Evolutionary conservation across 352 stramenopile genomes (phyloP).

Genomic region (Pythium myriotylum): DNA sequence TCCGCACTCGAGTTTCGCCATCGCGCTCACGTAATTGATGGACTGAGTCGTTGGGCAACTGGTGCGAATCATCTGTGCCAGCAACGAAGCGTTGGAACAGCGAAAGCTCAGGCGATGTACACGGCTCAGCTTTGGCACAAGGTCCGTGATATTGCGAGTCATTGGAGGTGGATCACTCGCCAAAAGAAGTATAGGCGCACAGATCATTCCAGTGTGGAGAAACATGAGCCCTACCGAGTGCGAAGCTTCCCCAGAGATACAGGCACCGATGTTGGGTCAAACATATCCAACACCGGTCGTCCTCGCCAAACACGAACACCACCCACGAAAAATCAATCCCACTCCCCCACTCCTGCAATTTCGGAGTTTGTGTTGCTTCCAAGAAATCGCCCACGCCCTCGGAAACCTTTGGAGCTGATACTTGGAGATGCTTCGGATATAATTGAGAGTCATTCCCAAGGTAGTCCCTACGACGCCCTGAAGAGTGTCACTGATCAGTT

Average conservation of each 20-base stretch:
- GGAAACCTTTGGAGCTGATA: conserved; percentile 40
- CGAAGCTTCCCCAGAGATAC: too few species aligned
- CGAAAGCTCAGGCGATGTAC: conserved; percentile 15
- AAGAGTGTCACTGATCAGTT: conserved; percentile 19
- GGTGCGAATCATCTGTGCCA: conserved; percentile 40
- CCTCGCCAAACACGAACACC: neutral
- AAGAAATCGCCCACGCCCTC: conserved; percentile 35
- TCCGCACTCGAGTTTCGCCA: conserved; percentile 57
- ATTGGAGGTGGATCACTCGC: conserved; percentile 30
- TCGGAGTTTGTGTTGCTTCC: conserved; percentile 42
- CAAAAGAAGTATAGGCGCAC: conserved; percentile 9
- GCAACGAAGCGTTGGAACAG: conserved; percentile 34
- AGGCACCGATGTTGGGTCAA: neutral
- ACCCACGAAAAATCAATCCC: neutral
- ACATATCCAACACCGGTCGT: neutral
- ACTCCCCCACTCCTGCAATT: conserved; percentile 9
- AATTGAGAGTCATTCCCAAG: too few species aligned
- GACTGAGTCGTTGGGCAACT: conserved; percentile 52
- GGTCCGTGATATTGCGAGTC: conserved; percentile 25
- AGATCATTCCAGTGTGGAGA: neutral
- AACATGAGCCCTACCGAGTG: too few species aligned
- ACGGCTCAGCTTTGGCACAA: conserved; percentile 25
- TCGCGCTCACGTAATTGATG: conserved; percentile 42
- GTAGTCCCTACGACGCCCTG: neutral
- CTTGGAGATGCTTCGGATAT: conserved; percentile 4